A percentile compares a stretch with the other conserved stretches of the same genome.
Evolutionary conservation across 2,329 filamentous ascomycete species (phyloP).

Genomic region (Leptographium wingfieldii): DNA sequence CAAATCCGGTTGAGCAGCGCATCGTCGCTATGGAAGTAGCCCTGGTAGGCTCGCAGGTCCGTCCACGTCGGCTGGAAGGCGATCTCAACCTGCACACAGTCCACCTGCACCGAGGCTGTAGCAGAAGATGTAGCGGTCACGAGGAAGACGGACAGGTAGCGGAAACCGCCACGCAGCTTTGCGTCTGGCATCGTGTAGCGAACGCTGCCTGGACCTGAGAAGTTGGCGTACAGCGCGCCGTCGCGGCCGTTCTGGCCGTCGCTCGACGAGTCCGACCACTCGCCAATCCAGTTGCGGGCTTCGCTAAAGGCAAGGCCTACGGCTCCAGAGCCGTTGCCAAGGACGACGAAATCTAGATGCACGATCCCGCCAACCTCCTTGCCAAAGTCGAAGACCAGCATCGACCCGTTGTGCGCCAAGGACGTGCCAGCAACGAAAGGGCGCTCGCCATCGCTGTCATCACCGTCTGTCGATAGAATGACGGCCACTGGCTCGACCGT

Average conservation of each 20-base stretch:
- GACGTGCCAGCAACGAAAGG: neutral
- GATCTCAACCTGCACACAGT: conserved; percentile 20
- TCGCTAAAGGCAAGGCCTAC: conserved; percentile 36
- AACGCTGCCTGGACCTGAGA: conserved; percentile 19
- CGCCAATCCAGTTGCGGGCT: conserved; percentile 32
- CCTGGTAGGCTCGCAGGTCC: conserved; percentile 36
- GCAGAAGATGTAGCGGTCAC: neutral
- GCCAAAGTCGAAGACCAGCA: conserved; percentile 46
- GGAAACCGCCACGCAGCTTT: conserved; percentile 37
- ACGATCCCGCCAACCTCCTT: conserved; percentile 44
- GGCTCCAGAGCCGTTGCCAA: conserved; percentile 15
- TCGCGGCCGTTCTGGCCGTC: conserved; percentile 29
- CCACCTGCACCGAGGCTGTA: conserved; percentile 18
- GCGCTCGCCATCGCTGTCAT: too few species aligned
- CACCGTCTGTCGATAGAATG: conserved; percentile 18
- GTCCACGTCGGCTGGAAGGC: conserved; percentile 29
- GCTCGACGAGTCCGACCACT: conserved; percentile 35
- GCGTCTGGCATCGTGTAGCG: conserved; percentile 27
- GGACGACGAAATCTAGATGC: conserved; percentile 29
- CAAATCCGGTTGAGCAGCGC: conserved; percentile 39
- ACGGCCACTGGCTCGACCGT: conserved; percentile 33
- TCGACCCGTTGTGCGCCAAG: conserved; percentile 31
- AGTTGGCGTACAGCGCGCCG: conserved; percentile 32
- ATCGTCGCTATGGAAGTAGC: conserved; percentile 39
- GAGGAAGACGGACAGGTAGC: conserved; percentile 25